These are phyloP conservation scores for Pseudovirgaria hyperparasitica DNA, from an alignment of 2,329 filamentous ascomycete species.

Conservation along the genomic window DNA sequence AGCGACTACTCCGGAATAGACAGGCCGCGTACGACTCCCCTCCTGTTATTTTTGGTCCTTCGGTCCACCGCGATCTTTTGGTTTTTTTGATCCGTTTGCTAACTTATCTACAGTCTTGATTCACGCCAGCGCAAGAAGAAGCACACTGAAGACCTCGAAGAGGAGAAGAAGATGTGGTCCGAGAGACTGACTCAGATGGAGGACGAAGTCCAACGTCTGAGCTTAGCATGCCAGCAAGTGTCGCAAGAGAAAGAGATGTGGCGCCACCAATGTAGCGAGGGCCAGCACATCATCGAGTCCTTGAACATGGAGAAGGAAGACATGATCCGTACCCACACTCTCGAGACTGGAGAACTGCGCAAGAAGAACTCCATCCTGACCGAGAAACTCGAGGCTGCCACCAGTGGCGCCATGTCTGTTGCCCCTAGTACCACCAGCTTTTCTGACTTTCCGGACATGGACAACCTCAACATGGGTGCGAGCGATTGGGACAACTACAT, in stretches of 20 bases:
- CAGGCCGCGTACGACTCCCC: slow-evolving; percentile 69
- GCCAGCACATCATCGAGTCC: slow-evolving; percentile 61
- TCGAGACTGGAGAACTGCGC: slow-evolving; percentile 80
- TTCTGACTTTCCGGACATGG: slow-evolving; percentile 67
- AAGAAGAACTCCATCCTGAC: slow-evolving; percentile 82
- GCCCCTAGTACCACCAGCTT: slow-evolving; percentile 51
- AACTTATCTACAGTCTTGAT: slow-evolving; percentile 56
- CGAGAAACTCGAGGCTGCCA: slow-evolving; percentile 55
- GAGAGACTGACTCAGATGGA: slow-evolving; percentile 66
- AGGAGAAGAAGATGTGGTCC: slow-evolving; percentile 89
- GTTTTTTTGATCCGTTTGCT: slow-evolving; percentile 20
- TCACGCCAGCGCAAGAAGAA: slow-evolving; percentile 96
- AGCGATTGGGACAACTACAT: slow-evolving; percentile 69
- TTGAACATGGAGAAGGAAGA: slow-evolving; percentile 83
- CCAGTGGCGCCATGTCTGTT: slow-evolving; percentile 30
- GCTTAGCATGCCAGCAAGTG: slow-evolving; percentile 42
- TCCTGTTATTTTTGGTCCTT: slow-evolving; percentile 14
- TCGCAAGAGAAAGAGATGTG: slow-evolving; percentile 50
- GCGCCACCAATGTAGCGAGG: slow-evolving; percentile 59
- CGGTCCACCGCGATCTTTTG: slow-evolving; percentile 12
- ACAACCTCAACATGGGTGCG: slow-evolving; percentile 67
- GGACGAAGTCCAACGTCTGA: slow-evolving; percentile 58
- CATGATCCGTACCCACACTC: slow-evolving; percentile 73
- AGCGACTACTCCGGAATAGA: slow-evolving; percentile 84
- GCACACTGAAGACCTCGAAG: slow-evolving; percentile 90